Conservation (phyloP, 164 flowering plant species). For the Pachysandra terminalis region DNA sequence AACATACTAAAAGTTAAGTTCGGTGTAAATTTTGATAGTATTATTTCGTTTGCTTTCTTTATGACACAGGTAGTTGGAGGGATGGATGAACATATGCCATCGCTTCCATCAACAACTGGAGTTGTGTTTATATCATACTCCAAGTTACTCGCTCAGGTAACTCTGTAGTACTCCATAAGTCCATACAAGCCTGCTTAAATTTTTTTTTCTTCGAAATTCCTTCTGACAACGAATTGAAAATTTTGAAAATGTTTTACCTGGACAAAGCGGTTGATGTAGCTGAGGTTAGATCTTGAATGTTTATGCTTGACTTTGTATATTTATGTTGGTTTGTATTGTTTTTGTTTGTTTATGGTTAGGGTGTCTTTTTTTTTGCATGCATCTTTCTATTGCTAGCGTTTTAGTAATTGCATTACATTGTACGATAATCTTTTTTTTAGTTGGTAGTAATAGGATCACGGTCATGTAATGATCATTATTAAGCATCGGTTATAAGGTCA, state of each 20-base stretch:
- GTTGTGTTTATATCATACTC: too few relatives aligned
- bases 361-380: background rate
- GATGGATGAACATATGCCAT: conserved; percentile 37
- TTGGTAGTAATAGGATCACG: background rate
- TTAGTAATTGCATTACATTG: background rate
- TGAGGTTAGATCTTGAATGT: background rate
- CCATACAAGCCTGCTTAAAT: too few relatives aligned
- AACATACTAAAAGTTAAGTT: too few relatives aligned
- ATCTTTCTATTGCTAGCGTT: background rate
- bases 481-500: background rate
- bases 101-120: too few relatives aligned
- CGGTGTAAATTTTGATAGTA: too few relatives aligned
- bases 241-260: background rate
- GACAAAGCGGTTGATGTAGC: too few relatives aligned
- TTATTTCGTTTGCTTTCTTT: background rate
- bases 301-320: too few relatives aligned
- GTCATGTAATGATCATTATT: background rate
- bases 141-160: too few relatives aligned
- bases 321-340: background rate
- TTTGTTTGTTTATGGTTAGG: background rate
- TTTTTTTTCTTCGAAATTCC: background rate
- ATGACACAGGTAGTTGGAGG: conserved; percentile 74
- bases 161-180: background rate
- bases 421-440: too few relatives aligned
- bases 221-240: background rate